Evolutionary conservation across 352 stramenopile species (phyloP), one percentile per base, ranked within the genome.

Genomic region (Phytophthora idaei): DNA sequence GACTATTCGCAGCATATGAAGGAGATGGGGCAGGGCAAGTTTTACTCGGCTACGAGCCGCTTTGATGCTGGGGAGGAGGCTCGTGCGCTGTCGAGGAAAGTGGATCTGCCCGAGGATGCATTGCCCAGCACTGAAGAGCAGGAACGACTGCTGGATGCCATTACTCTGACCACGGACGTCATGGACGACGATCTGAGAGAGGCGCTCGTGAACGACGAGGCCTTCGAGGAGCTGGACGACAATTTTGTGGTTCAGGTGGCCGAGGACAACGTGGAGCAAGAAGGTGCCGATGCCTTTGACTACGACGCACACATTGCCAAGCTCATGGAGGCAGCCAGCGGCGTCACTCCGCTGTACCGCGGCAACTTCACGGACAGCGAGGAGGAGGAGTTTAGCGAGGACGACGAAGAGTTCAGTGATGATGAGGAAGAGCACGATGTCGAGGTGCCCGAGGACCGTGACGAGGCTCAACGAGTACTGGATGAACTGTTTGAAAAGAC

Each of bases 271-370:
- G 55, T 47, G 1, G 78, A 90, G 3, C 71, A 67, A 14, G 65
- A 49, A 32, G 66, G 27, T 0, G 29, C 28, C 4, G 88, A 90
- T 48, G 90, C 80, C 7, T 98, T 98, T 69, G 93, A 98, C 66
- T 98, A 98, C 68, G 92, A 98, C 48, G 90, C 90, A 17, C 93
- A 98, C 64, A 97, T 98, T 64, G 91, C 89, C 34, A 94, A 92
- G 64, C 80, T 98, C 25, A 97, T 98, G 87, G 90, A 89, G 9
- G 83, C 90, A 4, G 90, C 90, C 1, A 93, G 85, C 29, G 86
- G 87, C 49, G 73, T 93, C 4, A 68, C 57, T 32, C 83, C 83
- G 25, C 83, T 90, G 60, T 83, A 72, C 63, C 74, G 74, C n/a
- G 86, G 83, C 8, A 75, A 91, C 32, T 57, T 94, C 14, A 88